phyloP scores from a whole-genome alignment of 768 basidiomycete genomes.

The Podaxis sp. region DNA sequence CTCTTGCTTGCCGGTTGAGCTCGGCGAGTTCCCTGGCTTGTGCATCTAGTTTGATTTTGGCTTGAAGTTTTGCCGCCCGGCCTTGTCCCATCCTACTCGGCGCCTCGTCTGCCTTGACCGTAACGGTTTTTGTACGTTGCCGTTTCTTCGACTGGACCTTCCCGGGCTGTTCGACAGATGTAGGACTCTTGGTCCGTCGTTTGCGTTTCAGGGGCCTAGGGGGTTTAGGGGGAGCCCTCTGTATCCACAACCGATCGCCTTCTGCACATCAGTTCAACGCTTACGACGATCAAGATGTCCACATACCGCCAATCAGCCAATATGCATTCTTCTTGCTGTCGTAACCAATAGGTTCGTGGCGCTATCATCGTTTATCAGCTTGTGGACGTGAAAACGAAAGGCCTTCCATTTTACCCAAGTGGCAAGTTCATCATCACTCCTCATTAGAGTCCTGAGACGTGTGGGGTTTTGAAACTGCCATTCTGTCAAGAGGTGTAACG shows the following conservation, averaged over 20 bases:
- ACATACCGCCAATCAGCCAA: conserved; percentile 81
- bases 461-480: conserved; percentile 87
- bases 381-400: conserved; percentile 7
- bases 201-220: conserved; percentile 42
- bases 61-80: conserved; percentile 69
- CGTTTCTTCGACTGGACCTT: conserved; percentile 25
- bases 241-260: conserved; percentile 88
- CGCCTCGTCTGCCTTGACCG: conserved; percentile 1
- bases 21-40: conserved; percentile 71
- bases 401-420: conserved; percentile 59
- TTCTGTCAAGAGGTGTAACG: conserved; percentile 70
- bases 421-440: conserved; percentile 73
- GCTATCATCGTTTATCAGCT: conserved; percentile 39
- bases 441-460: conserved; percentile 71
- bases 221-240: conserved; percentile 61
- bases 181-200: conserved; percentile 22
- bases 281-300: neutral
- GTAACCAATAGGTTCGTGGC: conserved; percentile 83
- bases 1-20: conserved; percentile 50
- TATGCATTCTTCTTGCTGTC: conserved; percentile 79
- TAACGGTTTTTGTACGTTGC: conserved; percentile 17
- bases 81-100: conserved; percentile 41
- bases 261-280: neutral
- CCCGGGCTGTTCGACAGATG: conserved; percentile 8
- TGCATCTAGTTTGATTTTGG: conserved; percentile 65